A percentile compares a stretch with the other conserved stretches of the same genome.
phyloP scores from a whole-genome alignment of 495 filamentous ascomycete genomes.

The Hypoxylon cercidicola region DNA sequence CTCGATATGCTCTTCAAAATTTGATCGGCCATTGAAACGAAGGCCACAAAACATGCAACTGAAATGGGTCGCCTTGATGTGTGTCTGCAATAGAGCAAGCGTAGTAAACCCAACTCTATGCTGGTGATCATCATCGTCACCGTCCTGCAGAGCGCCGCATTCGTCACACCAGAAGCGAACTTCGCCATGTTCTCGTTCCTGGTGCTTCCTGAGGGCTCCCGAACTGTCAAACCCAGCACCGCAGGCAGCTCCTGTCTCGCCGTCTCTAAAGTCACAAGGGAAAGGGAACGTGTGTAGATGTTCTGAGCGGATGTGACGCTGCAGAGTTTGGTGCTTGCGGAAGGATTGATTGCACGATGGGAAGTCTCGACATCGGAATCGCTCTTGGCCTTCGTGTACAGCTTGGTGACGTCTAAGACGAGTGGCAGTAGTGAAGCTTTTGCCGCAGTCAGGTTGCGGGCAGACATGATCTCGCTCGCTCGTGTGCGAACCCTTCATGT shows the following conservation, averaged over 20 bases:
- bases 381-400: constrained; percentile 73
- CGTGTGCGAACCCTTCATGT: constrained; percentile 83
- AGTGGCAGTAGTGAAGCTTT: constrained; percentile 80
- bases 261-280: constrained; percentile 68
- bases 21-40: constrained; percentile 66
- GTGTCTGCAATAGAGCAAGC: constrained; percentile 72
- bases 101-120: constrained; percentile 72
- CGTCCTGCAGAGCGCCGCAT: constrained; percentile 57
- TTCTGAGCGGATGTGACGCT: constrained; percentile 77
- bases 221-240: constrained; percentile 75
- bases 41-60: constrained; percentile 77
- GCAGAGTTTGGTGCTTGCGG: constrained; percentile 87
- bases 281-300: constrained; percentile 78
- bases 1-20: constrained; percentile 76
- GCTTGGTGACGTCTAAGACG: constrained; percentile 74
- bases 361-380: constrained; percentile 76
- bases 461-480: constrained; percentile 77
- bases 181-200: constrained; percentile 73
- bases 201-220: constrained; percentile 74
- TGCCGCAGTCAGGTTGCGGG: constrained; percentile 74
- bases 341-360: constrained; percentile 82
- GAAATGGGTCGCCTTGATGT: constrained; percentile 76
- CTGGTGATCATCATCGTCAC: constrained; percentile 34
- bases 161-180: constrained; percentile 77
- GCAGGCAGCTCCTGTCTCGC: constrained; percentile 69